Evolutionary conservation across 2,329 filamentous ascomycete genomes (phyloP).

Genomic region (Ascochyta fabae): DNA sequence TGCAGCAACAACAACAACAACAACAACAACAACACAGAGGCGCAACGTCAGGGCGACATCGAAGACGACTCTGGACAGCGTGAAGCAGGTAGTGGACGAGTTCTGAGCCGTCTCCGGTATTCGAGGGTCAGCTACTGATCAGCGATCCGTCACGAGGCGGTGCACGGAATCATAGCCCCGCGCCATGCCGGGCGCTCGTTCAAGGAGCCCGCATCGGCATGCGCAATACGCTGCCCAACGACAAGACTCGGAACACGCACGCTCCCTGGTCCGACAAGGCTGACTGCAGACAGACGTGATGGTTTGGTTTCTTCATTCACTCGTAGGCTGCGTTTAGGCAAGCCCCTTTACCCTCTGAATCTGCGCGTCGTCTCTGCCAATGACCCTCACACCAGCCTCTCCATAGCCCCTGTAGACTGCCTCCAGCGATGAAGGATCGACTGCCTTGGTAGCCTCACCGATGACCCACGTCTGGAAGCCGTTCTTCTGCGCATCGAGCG

Average conservation of each 20-base stretch:
- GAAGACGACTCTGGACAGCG: background rate
- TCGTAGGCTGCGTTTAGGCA: conserved; percentile 2
- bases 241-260: conserved; percentile 19
- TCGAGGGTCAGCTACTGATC: conserved; percentile 9
- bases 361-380: conserved; percentile 64
- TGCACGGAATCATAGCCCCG: conserved; percentile 10
- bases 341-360: conserved; percentile 57
- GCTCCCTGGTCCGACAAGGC: conserved; percentile 5
- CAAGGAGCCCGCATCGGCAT: background rate
- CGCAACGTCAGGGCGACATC: conserved; percentile 9
- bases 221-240: conserved; percentile 17
- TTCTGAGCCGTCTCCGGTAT: background rate
- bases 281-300: background rate
- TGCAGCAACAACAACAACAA: background rate
- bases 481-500: conserved; percentile 74
- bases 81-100: conserved; percentile 7
- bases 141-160: conserved; percentile 6
- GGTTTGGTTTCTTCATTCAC: background rate
- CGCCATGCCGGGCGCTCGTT: background rate
- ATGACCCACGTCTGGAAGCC: conserved; percentile 81
- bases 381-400: conserved; percentile 66
- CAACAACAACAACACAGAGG: conserved; percentile 2
- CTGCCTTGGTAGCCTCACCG: conserved; percentile 77
- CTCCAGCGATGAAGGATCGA: conserved; percentile 68
- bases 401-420: conserved; percentile 62